Evolutionary conservation across 2,329 filamentous ascomycete genomes (phyloP).

Genomic region (Arthrobotrys musiformis): DNA sequence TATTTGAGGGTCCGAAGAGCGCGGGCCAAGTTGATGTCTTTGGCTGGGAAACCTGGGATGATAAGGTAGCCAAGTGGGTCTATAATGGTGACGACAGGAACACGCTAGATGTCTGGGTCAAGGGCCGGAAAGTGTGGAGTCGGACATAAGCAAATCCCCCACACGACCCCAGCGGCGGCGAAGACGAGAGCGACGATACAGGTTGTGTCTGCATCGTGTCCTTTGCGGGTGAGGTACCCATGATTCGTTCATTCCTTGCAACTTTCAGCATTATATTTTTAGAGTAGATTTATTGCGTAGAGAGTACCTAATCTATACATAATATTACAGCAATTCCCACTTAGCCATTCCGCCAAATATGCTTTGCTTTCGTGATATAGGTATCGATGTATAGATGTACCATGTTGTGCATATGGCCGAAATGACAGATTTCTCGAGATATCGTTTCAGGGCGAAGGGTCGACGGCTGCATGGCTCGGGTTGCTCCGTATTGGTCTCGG

Average conservation of each 20-base stretch:
- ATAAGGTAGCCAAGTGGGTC: constrained; percentile 91
- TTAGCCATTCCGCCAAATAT: background rate
- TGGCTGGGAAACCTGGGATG: constrained; percentile 88
- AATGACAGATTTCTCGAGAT: background rate
- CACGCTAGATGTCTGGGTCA: constrained; percentile 87
- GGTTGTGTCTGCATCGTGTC: background rate
- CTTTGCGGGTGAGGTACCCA: background rate
- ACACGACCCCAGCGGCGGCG: background rate
- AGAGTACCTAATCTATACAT: background rate
- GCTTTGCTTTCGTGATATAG: background rate
- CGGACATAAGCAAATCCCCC: constrained; percentile 5
- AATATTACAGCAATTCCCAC: background rate
- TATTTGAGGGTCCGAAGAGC: constrained; percentile 60
- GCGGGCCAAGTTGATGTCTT: constrained; percentile 83
- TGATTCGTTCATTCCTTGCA: background rate
- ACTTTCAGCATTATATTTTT: background rate
- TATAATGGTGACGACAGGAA: constrained; percentile 94
- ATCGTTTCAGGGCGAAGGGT: too few relatives aligned
- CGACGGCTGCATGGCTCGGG: background rate
- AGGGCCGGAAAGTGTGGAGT: constrained; percentile 74
- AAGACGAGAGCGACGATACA: background rate
- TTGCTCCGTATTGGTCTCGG: background rate
- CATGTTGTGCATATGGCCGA: background rate
- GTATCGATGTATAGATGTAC: too few relatives aligned
- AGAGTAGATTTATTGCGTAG: background rate